Evolutionary conservation across 441 rosid species (phyloP).

Genomic region (Croton setiger): DNA sequence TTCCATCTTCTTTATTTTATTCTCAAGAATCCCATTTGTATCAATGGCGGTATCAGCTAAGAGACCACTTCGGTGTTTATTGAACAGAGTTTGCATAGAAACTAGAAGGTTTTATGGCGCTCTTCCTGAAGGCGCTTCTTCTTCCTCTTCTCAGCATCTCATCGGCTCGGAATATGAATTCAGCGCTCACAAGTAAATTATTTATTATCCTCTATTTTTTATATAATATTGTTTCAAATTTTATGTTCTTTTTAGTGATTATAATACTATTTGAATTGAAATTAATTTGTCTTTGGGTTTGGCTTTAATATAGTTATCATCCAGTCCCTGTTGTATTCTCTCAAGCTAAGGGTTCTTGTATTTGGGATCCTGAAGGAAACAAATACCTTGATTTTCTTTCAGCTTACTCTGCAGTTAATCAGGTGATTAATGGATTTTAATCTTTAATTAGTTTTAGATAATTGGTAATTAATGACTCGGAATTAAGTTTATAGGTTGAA

Average conservation of each 20-base stretch:
- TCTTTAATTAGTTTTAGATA: background rate
- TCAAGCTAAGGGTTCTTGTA: constrained; percentile 68
- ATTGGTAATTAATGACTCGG: background rate
- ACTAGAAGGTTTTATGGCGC: constrained; percentile 45
- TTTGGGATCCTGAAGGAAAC: constrained; percentile 95
- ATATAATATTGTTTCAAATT: background rate
- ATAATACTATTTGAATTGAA: background rate
- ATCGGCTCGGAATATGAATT: constrained; percentile 66
- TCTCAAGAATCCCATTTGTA: background rate
- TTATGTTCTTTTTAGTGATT: background rate
- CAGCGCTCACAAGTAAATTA: constrained; percentile 87
- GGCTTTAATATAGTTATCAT: constrained; percentile 63
- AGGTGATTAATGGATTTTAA: constrained; percentile 37
- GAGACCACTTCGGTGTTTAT: constrained; percentile 35
- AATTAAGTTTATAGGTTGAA: constrained; percentile 5
- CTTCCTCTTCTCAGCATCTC: constrained; percentile 59
- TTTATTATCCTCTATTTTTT: background rate
- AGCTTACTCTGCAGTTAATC: constrained; percentile 94
- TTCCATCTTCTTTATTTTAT: background rate
- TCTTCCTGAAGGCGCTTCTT: constrained; percentile 39
- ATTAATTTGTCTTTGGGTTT: background rate
- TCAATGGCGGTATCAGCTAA: constrained; percentile 49
- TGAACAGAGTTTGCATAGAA: constrained; percentile 39
- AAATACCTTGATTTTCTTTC: constrained; percentile 87
- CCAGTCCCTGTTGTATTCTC: constrained; percentile 94